These are phyloP conservation scores for Chalciporus chontae DNA, from an alignment of 768 basidiomycete species.

Conservation along the genomic window DNA sequence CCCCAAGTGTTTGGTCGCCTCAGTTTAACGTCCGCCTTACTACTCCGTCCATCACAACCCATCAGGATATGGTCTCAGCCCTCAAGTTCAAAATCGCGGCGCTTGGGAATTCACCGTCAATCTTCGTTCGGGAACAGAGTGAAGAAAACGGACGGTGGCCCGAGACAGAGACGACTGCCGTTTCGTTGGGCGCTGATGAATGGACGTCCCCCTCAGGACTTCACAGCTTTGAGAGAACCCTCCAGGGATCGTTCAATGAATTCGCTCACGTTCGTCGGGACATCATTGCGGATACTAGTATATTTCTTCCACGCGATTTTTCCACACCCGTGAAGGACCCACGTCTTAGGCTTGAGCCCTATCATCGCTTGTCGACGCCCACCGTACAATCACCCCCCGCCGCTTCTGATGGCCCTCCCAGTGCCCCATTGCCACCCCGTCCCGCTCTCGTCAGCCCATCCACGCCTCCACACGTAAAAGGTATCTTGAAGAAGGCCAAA, in stretches of 20 bases:
- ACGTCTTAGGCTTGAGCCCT: background rate
- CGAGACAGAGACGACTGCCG: background rate
- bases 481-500: slow-evolving; percentile 40
- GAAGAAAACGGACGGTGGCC: background rate
- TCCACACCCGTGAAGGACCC: slow-evolving; percentile 9
- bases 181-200: slow-evolving; percentile 29
- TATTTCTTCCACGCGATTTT: slow-evolving; percentile 12
- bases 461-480: slow-evolving; percentile 29
- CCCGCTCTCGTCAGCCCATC: slow-evolving; percentile 23
- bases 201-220: slow-evolving; percentile 36
- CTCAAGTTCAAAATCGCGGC: slow-evolving; percentile 33
- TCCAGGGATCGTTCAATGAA: slow-evolving; percentile 5
- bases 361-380: background rate
- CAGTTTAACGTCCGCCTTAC: slow-evolving; percentile 17
- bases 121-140: slow-evolving; percentile 6
- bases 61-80: slow-evolving; percentile 36
- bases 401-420: slow-evolving; percentile 15
- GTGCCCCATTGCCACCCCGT: slow-evolving; percentile 18
- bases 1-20: slow-evolving; percentile 32
- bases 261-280: background rate
- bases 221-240: slow-evolving; percentile 19
- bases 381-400: slow-evolving; percentile 7
- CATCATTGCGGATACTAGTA: slow-evolving; percentile 1
- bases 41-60: slow-evolving; percentile 23
- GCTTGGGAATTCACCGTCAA: slow-evolving; percentile 15